These are phyloP conservation scores for Volvox carteri DNA, from an alignment of 163 green algal species.

Conservation along the genomic window DNA sequence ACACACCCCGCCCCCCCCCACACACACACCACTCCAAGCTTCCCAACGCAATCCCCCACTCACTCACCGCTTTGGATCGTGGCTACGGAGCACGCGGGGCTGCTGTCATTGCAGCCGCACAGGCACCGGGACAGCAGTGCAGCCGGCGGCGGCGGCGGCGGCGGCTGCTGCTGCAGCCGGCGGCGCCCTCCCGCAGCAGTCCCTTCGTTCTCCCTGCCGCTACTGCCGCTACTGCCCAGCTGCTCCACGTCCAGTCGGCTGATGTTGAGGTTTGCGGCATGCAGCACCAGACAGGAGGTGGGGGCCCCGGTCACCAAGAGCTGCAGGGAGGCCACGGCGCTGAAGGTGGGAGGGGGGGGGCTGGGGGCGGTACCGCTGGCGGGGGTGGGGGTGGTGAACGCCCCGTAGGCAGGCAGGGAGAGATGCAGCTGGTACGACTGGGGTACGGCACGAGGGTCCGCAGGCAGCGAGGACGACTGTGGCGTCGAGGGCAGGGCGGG, in stretches of 20 bases:
- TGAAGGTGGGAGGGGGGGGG: background rate
- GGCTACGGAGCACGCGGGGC: background rate
- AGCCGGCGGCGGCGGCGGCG: background rate
- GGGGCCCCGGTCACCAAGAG: background rate
- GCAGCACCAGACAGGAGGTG: slow-evolving; percentile 30
- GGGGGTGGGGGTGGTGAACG: slow-evolving; percentile 10
- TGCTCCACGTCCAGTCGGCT: background rate
- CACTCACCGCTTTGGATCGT: too few relatives aligned
- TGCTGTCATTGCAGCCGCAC: slow-evolving; percentile 22
- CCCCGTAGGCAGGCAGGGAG: slow-evolving; percentile 27
- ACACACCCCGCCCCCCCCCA: too few relatives aligned
- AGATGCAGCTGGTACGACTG: slow-evolving; percentile 1
- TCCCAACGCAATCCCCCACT: too few relatives aligned
- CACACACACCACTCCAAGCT: too few relatives aligned
- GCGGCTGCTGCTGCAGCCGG: background rate
- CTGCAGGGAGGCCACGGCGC: background rate
- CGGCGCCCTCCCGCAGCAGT: background rate
- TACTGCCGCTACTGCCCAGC: background rate
- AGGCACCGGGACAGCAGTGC: slow-evolving; percentile 9
- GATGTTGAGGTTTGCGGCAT: slow-evolving; percentile 1
- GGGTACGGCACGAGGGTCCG: background rate
- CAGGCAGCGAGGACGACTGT: slow-evolving; percentile 20
- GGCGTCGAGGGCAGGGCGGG: background rate
- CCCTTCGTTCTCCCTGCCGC: background rate
- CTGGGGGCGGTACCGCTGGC: background rate